A percentile compares a stretch with the other conserved stretches of the same genome.
These are phyloP conservation scores for Tetrapyrgos nigripes DNA, from an alignment of 1,284 basidiomycete genomes.

Conservation along the genomic window DNA sequence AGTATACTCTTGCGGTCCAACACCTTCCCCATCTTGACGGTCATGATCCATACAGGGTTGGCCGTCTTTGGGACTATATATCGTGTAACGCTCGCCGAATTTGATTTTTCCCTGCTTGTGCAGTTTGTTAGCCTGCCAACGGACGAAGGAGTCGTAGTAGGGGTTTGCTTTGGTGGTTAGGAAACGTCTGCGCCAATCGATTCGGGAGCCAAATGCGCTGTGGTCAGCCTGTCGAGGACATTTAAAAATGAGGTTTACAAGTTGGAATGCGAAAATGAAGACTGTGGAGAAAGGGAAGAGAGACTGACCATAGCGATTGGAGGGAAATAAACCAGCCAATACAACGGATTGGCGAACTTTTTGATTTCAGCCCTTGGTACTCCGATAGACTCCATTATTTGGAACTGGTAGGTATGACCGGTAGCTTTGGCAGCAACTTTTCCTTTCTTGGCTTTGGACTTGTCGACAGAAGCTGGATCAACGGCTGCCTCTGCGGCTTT, in stretches of 20 bases:
- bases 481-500: conserved; percentile 46
- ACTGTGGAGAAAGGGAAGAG: neutral
- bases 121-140: conserved; percentile 98
- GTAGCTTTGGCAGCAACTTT: conserved; percentile 95
- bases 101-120: conserved; percentile 89
- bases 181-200: conserved; percentile 98
- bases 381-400: conserved; percentile 96
- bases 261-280: conserved; percentile 1
- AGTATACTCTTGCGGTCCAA: conserved; percentile 97
- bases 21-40: conserved; percentile 92
- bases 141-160: conserved; percentile 97
- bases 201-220: conserved; percentile 87
- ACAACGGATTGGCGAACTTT: conserved; percentile 91
- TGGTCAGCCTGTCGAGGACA: conserved; percentile 73
- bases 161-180: conserved; percentile 96
- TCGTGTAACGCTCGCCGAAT: conserved; percentile 98
- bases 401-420: conserved; percentile 97
- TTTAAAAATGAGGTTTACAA: neutral
- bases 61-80: conserved; percentile 99
- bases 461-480: conserved; percentile 50
- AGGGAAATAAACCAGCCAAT: conserved; percentile 97
- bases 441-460: conserved; percentile 93
- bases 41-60: conserved; percentile 99
- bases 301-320: conserved; percentile 86
- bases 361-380: conserved; percentile 92